A percentile compares a stretch with the other conserved stretches of the same genome.
phyloP scores from a whole-genome alignment of 139 green algal species.

The Mychonastes homosphaera region DNA sequence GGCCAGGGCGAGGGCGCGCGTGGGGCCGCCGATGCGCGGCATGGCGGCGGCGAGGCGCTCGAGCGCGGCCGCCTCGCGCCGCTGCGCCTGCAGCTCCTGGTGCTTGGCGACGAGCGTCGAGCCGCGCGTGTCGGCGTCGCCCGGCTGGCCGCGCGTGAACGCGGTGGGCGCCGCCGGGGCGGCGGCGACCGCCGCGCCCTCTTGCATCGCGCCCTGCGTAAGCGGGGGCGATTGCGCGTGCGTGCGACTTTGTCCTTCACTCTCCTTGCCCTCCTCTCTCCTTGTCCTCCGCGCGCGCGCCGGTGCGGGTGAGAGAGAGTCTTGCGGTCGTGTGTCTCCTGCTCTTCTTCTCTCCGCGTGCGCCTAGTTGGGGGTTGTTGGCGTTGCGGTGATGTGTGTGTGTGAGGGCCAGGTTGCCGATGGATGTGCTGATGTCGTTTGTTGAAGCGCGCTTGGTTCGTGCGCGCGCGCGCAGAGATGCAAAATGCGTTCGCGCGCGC shows the following conservation, averaged over 20 bases:
- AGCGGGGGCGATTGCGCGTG: too few species aligned
- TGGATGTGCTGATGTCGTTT: too few species aligned
- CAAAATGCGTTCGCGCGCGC: too few species aligned
- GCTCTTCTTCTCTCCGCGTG: too few species aligned
- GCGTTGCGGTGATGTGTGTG: too few species aligned
- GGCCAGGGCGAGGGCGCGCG: slow-evolving; percentile 45
- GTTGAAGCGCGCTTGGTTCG: too few species aligned
- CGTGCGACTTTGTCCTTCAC: too few species aligned
- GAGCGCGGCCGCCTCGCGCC: slow-evolving; percentile 43
- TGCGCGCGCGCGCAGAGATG: too few species aligned
- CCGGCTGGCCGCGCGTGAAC: slow-evolving; percentile 13
- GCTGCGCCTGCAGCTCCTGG: slow-evolving; percentile 35
- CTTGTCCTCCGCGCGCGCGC: neutral
- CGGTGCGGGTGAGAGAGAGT: neutral
- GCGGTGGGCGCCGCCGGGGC: neutral
- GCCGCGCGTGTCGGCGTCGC: slow-evolving; percentile 14
- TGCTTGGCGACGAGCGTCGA: slow-evolving; percentile 17
- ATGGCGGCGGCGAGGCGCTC: slow-evolving; percentile 33
- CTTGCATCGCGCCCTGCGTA: too few species aligned
- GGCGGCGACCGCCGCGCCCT: neutral
- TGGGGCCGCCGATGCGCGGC: slow-evolving; percentile 49
- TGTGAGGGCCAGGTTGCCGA: too few species aligned
- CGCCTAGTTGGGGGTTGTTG: too few species aligned
- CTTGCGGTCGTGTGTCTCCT: neutral
- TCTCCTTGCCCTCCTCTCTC: neutral